Evolutionary conservation across 2,329 filamentous ascomycete species (phyloP).

Genomic region (Diplodia mutila): DNA sequence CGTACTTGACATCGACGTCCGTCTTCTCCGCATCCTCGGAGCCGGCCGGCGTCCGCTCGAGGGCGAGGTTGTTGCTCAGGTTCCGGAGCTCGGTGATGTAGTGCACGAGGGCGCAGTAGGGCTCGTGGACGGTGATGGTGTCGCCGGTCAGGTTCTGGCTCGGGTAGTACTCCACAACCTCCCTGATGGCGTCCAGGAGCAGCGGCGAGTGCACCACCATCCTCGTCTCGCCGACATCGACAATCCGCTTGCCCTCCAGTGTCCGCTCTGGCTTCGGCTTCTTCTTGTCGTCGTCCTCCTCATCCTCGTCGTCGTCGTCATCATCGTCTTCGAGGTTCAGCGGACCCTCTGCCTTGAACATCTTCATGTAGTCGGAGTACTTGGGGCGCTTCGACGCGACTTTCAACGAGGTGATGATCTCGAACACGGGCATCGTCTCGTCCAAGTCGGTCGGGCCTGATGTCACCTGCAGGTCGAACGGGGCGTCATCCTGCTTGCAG

Average conservation of each 20-base stretch:
- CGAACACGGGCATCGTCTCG: neutral
- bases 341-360: neutral
- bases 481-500: conserved; percentile 2
- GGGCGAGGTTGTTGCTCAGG: neutral
- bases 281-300: neutral
- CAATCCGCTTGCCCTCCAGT: conserved; percentile 14
- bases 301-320: neutral
- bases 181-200: conserved; percentile 14
- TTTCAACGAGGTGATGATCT: conserved; percentile 11
- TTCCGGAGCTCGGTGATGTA: conserved; percentile 20
- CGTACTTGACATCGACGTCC: neutral
- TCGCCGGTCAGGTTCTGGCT: conserved; percentile 23
- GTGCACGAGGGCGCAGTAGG: conserved; percentile 12
- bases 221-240: neutral
- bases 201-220: conserved; percentile 17
- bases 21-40: neutral
- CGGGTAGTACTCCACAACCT: conserved; percentile 19
- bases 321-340: neutral
- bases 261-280: neutral
- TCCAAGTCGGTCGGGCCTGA: neutral
- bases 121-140: conserved; percentile 15
- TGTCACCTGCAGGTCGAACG: conserved; percentile 16
- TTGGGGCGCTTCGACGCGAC: conserved; percentile 12
- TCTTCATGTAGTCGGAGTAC: neutral
- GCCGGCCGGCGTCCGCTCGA: neutral